These are phyloP conservation scores for Comarum palustre DNA, from an alignment of 306 rosid genomes.

Conservation along the genomic window DNA sequence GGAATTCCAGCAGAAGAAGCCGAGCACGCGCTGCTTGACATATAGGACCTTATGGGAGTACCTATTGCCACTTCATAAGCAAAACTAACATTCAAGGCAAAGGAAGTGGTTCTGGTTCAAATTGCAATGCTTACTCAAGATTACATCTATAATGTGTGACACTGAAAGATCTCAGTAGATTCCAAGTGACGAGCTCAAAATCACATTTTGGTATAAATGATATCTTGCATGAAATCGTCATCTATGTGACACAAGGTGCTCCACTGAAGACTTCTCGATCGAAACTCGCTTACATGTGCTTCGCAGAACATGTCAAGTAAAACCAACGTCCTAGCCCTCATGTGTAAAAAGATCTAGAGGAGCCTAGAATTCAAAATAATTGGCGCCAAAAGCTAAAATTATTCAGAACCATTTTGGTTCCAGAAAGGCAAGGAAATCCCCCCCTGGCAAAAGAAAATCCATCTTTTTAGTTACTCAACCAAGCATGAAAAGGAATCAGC, in stretches of 20 bases:
- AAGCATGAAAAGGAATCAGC: constrained; percentile 43
- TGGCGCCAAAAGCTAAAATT: constrained; percentile 16
- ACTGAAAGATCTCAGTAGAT: constrained; percentile 10
- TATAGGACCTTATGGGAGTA: not conserved
- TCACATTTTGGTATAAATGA: not conserved
- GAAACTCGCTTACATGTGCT: not conserved
- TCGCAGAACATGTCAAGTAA: not conserved
- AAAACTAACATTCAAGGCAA: constrained; percentile 6
- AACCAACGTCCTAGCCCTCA: not conserved
- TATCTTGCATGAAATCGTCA: not conserved
- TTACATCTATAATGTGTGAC: not conserved
- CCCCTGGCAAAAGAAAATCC: constrained; percentile 38
- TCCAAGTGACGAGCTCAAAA: not conserved
- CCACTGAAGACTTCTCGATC: not conserved
- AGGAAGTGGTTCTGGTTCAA: not conserved
- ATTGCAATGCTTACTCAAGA: not conserved
- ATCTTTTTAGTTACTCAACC: constrained; percentile 35
- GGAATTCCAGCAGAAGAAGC: too few species aligned
- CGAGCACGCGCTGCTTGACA: too few species aligned
- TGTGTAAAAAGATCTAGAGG: constrained; percentile 20
- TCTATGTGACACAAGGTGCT: not conserved
- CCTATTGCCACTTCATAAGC: constrained; percentile 4
- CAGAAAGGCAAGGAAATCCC: constrained; percentile 34
- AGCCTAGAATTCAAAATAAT: constrained; percentile 17
- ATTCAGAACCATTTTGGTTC: constrained; percentile 30